Evolutionary conservation across 768 basidiomycete species (phyloP).

Genomic region (Amyloporia xantha): DNA sequence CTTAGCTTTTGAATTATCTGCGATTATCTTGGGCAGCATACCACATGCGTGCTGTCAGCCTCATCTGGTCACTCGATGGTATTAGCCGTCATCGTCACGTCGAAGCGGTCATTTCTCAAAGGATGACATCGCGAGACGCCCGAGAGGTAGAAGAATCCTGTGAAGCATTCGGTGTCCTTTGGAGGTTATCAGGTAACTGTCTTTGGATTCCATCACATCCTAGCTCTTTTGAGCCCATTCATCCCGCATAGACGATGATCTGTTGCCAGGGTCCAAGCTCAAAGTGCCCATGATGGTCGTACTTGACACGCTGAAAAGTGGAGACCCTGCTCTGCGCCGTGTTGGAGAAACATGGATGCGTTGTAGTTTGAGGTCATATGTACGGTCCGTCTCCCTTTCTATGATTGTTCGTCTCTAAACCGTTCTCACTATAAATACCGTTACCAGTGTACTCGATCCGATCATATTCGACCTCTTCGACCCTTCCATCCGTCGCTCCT

Average conservation of each 20-base stretch:
- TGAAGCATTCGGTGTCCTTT: conserved; percentile 88
- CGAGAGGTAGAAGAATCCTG: conserved; percentile 49
- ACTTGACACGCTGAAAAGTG: conserved; percentile 72
- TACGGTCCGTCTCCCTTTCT: conserved; percentile 48
- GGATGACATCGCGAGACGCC: conserved; percentile 51
- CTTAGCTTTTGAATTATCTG: conserved; percentile 69
- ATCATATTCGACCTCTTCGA: conserved; percentile 73
- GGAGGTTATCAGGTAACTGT: conserved; percentile 80
- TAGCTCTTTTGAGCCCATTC: too few species aligned
- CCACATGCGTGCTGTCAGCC: conserved; percentile 72
- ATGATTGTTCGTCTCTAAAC: not conserved
- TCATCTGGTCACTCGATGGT: conserved; percentile 76
- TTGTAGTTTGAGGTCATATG: conserved; percentile 84
- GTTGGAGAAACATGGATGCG: conserved; percentile 97
- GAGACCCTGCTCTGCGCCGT: conserved; percentile 66
- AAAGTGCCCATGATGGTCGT: conserved; percentile 85
- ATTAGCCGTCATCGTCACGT: conserved; percentile 52
- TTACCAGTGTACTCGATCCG: conserved; percentile 80
- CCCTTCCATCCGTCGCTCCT: conserved; percentile 51
- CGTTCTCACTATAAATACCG: not conserved
- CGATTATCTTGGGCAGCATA: conserved; percentile 58
- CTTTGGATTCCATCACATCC: too few species aligned
- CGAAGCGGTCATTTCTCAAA: conserved; percentile 73
- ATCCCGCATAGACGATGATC: conserved; percentile 87
- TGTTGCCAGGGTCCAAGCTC: conserved; percentile 76